Conservation (phyloP, 2,329 filamentous ascomycete genomes). For the Tolypocladium amazonense region DNA sequence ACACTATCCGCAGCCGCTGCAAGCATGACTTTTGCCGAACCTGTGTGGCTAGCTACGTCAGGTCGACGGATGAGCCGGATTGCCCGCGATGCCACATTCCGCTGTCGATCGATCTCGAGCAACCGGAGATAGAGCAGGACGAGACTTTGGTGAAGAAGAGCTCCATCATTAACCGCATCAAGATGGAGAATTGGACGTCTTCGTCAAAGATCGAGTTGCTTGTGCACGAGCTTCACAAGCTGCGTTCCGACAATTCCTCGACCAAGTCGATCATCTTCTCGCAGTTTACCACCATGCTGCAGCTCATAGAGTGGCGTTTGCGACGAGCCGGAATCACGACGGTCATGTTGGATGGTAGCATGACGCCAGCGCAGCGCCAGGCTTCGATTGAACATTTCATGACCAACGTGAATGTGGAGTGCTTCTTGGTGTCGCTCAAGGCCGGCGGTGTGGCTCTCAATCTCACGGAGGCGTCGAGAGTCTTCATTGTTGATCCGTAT, state of each 20-base stretch:
- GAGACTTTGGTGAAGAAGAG: slow-evolving; percentile 81
- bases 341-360: slow-evolving; percentile 95
- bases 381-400: slow-evolving; percentile 95
- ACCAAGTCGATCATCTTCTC: slow-evolving; percentile 97
- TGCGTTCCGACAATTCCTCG: slow-evolving; percentile 84
- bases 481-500: slow-evolving; percentile 94
- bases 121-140: slow-evolving; percentile 90
- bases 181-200: slow-evolving; percentile 97
- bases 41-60: slow-evolving; percentile 45
- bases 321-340: slow-evolving; percentile 95
- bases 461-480: slow-evolving; percentile 83
- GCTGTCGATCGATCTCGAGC: slow-evolving; percentile 83
- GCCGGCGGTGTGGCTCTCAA: slow-evolving; percentile 94
- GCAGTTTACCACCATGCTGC: slow-evolving; percentile 94
- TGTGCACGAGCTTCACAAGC: slow-evolving; percentile 84
- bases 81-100: slow-evolving; percentile 90
- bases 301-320: slow-evolving; percentile 93
- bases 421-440: slow-evolving; percentile 92
- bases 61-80: slow-evolving; percentile 64
- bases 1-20: slow-evolving; percentile 84
- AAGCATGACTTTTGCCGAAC: slow-evolving; percentile 60
- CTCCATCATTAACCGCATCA: slow-evolving; percentile 96
- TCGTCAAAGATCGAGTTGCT: slow-evolving; percentile 97
- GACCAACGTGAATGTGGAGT: slow-evolving; percentile 87
- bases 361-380: slow-evolving; percentile 89